These are phyloP conservation scores for Neurospora sp. DNA, from an alignment of 495 filamentous ascomycete species.

Conservation along the genomic window DNA sequence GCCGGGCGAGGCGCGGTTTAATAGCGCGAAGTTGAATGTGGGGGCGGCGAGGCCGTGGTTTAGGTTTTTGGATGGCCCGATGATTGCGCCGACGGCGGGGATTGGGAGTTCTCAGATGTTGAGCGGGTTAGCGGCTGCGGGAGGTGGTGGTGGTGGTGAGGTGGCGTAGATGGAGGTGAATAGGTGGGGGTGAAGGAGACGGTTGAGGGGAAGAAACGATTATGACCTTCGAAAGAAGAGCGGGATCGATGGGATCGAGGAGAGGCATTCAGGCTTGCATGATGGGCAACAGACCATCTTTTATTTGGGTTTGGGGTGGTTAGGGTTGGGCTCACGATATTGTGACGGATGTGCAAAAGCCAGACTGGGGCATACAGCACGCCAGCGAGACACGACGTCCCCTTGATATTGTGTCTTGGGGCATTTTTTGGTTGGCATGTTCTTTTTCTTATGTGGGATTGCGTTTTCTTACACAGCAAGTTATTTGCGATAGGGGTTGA, in stretches of 20 bases:
- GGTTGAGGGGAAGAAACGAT: neutral
- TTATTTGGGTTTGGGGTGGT: neutral
- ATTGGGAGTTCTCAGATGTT: slow-evolving; percentile 1
- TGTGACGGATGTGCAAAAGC: neutral
- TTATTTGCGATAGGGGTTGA: slow-evolving; percentile 1
- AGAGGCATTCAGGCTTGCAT: neutral
- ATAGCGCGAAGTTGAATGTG: slow-evolving; percentile 81
- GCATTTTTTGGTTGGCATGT: neutral
- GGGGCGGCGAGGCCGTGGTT: slow-evolving; percentile 77
- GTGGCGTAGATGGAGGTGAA: neutral
- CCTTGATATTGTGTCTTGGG: neutral
- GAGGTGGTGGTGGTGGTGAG: neutral
- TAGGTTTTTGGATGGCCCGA: slow-evolving; percentile 40
- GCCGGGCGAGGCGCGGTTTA: slow-evolving; percentile 77
- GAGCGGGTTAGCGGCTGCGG: neutral
- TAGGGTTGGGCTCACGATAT: neutral
- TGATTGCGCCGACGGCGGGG: slow-evolving; percentile 2
- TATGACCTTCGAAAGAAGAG: neutral
- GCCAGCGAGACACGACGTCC: neutral
- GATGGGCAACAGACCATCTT: neutral
- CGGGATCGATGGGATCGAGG: neutral
- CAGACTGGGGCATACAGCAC: neutral
- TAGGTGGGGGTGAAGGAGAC: neutral
- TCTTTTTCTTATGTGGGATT: neutral
- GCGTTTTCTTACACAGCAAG: neutral